Evolutionary conservation across 495 filamentous ascomycete genomes (phyloP).

Genomic region (Xylaria scruposa): DNA sequence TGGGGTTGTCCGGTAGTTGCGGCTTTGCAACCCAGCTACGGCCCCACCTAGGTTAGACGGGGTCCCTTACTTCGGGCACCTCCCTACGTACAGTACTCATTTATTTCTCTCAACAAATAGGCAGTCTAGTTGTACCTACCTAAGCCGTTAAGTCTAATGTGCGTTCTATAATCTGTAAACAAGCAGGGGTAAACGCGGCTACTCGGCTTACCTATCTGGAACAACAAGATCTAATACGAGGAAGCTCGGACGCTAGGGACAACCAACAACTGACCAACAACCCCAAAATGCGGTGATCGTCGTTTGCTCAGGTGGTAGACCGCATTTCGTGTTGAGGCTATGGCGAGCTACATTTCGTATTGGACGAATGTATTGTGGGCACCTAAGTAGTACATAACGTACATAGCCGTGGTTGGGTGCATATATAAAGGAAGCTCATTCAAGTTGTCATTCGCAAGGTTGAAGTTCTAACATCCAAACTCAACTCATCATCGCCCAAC

Average conservation of each 20-base stretch:
- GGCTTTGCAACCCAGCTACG: background rate
- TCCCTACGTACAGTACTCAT: background rate
- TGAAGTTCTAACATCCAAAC: background rate
- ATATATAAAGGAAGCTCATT: background rate
- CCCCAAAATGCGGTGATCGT: slow-evolving; percentile 5
- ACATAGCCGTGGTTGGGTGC: background rate
- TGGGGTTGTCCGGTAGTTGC: slow-evolving; percentile 3
- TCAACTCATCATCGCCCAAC: background rate
- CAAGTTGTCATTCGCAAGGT: background rate
- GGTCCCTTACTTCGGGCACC: background rate
- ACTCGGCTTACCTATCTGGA: background rate
- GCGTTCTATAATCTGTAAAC: background rate
- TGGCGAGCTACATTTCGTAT: slow-evolving; percentile 21
- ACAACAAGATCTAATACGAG: slow-evolving; percentile 10
- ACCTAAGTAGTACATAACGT: slow-evolving; percentile 2
- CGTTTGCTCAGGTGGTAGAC: slow-evolving; percentile 4
- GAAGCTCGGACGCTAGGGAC: slow-evolving; percentile 12
- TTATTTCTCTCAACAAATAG: background rate
- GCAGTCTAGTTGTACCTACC: background rate
- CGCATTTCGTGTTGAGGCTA: slow-evolving; percentile 23
- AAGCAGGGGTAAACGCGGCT: background rate
- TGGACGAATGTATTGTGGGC: slow-evolving; percentile 7
- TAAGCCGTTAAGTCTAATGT: background rate
- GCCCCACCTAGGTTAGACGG: background rate
- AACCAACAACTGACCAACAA: background rate